These are phyloP conservation scores for Termitomyces sp. DNA, from an alignment of 768 basidiomycete species.

Conservation along the genomic window DNA sequence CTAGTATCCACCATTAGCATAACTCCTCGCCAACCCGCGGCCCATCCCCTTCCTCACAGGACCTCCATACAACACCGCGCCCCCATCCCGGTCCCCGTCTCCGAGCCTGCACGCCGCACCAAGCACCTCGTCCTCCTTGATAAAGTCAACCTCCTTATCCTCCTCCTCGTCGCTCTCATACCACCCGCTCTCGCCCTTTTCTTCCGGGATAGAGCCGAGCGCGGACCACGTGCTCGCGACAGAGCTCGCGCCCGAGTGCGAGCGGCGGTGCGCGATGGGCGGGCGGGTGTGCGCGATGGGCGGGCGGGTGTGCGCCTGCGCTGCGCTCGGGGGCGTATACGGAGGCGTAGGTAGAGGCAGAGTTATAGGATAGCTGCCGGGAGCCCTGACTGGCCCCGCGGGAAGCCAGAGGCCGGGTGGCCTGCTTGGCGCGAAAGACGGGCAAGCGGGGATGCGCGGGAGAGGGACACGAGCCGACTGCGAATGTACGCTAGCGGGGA, in stretches of 20 bases:
- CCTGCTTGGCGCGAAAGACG: background rate
- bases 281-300: background rate
- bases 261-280: constrained; percentile 5
- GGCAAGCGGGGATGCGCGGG: background rate
- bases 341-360: background rate
- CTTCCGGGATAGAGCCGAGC: constrained; percentile 1
- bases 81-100: background rate
- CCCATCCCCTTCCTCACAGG: constrained; percentile 2
- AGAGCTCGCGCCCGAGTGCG: background rate
- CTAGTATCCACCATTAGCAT: background rate
- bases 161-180: constrained; percentile 1
- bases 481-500: background rate
- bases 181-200: constrained; percentile 4
- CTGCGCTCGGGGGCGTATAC: background rate
- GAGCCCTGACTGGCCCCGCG: no score
- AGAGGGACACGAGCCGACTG: no score
- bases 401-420: background rate
- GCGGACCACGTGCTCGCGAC: background rate
- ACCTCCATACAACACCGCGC: background rate
- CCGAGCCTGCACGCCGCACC: background rate
- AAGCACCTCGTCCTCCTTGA: constrained; percentile 3
- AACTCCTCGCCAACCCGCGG: constrained; percentile 5
- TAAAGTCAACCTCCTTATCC: background rate
- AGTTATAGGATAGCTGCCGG: background rate
- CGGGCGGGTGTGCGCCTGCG: no score